These are phyloP conservation scores for Moesziomyces sp. DNA, from an alignment of 1,284 basidiomycete genomes.

Conservation along the genomic window DNA sequence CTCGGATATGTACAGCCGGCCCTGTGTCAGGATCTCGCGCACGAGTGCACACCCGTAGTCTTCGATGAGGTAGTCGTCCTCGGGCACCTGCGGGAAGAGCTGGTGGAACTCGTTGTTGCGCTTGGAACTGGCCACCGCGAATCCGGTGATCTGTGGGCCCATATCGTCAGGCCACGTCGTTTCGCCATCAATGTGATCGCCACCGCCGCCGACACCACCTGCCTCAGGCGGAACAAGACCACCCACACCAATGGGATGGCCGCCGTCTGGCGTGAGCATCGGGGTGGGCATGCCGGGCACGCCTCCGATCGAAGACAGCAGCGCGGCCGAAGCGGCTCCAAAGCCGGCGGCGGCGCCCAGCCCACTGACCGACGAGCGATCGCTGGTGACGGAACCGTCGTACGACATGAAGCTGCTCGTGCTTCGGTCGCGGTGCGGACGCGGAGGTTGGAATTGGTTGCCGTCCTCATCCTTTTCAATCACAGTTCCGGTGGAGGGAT, in stretches of 20 bases:
- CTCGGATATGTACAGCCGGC: constrained; percentile 94
- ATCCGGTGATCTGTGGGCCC: constrained; percentile 73
- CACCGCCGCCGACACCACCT: constrained; percentile 35
- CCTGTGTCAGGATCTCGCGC: constrained; percentile 95
- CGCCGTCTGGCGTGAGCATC: constrained; percentile 42
- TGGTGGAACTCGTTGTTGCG: constrained; percentile 96
- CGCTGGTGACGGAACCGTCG: constrained; percentile 46
- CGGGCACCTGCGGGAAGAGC: constrained; percentile 83
- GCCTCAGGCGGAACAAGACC: constrained; percentile 31
- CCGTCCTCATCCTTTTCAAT: constrained; percentile 46
- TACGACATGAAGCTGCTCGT: constrained; percentile 41
- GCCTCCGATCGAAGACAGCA: constrained; percentile 46
- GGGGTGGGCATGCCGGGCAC: constrained; percentile 41
- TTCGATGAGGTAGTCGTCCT: constrained; percentile 99
- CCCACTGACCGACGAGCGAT: constrained; percentile 46
- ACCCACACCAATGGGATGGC: constrained; percentile 23
- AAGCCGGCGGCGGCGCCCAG: constrained; percentile 59
- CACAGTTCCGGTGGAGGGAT: constrained; percentile 49
- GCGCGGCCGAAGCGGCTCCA: constrained; percentile 46
- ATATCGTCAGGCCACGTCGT: constrained; percentile 50
- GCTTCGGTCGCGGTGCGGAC: constrained; percentile 33
- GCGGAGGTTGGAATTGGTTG: constrained; percentile 15
- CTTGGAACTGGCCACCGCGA: constrained; percentile 94
- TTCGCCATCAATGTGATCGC: constrained; percentile 47
- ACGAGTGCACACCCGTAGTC: constrained; percentile 97